Conservation (phyloP, 352 stramenopile species). For the Phytophthora aleatoria region DNA sequence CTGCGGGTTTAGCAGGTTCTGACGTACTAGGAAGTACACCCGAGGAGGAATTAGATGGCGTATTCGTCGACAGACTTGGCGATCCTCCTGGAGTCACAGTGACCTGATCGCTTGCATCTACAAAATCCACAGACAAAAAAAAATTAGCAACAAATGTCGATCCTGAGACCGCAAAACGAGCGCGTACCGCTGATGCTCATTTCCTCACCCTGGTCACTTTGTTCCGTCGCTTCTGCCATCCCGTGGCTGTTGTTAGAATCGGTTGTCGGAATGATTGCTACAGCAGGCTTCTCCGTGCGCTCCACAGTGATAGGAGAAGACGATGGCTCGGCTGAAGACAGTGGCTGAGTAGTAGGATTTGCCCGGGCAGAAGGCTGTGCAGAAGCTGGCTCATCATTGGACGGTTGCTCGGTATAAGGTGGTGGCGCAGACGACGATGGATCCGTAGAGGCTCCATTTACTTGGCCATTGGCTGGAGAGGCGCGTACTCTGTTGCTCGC, state of each 20-base stretch:
- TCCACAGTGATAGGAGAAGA: constrained; percentile 20
- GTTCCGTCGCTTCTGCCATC: constrained; percentile 10
- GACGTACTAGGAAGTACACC: background rate
- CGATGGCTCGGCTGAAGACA: constrained; percentile 19
- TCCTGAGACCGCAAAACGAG: background rate
- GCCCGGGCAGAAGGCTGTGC: background rate
- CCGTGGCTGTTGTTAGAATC: constrained; percentile 15
- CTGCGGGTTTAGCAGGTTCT: constrained; percentile 4
- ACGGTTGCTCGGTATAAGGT: constrained; percentile 5
- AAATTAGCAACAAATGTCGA: background rate
- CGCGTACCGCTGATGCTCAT: constrained; percentile 42
- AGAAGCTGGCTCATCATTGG: background rate
- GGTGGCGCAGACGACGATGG: background rate
- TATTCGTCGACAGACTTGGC: constrained; percentile 1
- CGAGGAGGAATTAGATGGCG: constrained; percentile 1
- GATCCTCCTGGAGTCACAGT: constrained; percentile 9
- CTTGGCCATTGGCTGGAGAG: constrained; percentile 3
- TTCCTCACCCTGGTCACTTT: constrained; percentile 36
- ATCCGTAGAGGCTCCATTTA: constrained; percentile 4
- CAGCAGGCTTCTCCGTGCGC: constrained; percentile 5
- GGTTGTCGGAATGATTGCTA: constrained; percentile 7
- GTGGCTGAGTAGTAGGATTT: constrained; percentile 3
- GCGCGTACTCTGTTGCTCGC: constrained; percentile 1
- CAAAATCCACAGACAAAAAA: constrained; percentile 1
- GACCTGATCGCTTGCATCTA: constrained; percentile 25